Evolutionary conservation across 2,329 filamentous ascomycete genomes (phyloP).

Genomic region (Cladosporium sp.): DNA sequence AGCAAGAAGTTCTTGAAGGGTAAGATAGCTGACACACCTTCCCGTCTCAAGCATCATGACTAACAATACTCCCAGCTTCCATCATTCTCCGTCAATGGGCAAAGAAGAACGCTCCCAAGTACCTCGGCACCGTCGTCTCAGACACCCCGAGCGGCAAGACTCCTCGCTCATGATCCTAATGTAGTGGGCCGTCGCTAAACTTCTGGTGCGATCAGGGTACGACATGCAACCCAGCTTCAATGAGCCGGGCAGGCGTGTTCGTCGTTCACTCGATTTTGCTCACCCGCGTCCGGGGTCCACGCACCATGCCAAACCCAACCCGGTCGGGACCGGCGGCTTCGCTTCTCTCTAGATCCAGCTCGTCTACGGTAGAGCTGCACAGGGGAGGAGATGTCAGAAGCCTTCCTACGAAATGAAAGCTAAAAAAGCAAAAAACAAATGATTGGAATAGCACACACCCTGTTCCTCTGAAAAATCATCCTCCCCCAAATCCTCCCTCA

Average conservation of each 20-base stretch:
- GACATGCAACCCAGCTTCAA: background rate
- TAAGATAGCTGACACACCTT: slow-evolving; percentile 49
- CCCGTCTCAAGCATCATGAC: slow-evolving; percentile 21
- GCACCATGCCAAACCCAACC: background rate
- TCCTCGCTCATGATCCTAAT: slow-evolving; percentile 31
- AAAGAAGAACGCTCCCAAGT: slow-evolving; percentile 54
- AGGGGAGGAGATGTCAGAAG: background rate
- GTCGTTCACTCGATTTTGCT: slow-evolving; percentile 15
- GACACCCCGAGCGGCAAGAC: slow-evolving; percentile 34
- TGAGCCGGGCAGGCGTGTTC: slow-evolving; percentile 5
- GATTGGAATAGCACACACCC: slow-evolving; percentile 15
- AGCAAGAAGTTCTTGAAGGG: slow-evolving; percentile 99
- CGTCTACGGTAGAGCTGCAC: slow-evolving; percentile 13
- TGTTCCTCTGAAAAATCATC: background rate
- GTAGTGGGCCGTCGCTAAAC: slow-evolving; percentile 17
- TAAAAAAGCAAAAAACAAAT: slow-evolving; percentile 13
- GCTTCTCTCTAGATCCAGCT: slow-evolving; percentile 7
- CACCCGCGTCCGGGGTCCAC: background rate
- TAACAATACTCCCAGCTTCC: slow-evolving; percentile 62
- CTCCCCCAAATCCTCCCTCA: slow-evolving; percentile 1
- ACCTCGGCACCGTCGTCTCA: slow-evolving; percentile 32
- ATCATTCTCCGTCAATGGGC: slow-evolving; percentile 91
- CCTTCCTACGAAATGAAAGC: slow-evolving; percentile 17
- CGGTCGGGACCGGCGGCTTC: slow-evolving; percentile 7
- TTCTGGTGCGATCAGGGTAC: slow-evolving; percentile 13